phyloP scores from a whole-genome alignment of 345 rosid genomes.

The Viola odorata region DNA sequence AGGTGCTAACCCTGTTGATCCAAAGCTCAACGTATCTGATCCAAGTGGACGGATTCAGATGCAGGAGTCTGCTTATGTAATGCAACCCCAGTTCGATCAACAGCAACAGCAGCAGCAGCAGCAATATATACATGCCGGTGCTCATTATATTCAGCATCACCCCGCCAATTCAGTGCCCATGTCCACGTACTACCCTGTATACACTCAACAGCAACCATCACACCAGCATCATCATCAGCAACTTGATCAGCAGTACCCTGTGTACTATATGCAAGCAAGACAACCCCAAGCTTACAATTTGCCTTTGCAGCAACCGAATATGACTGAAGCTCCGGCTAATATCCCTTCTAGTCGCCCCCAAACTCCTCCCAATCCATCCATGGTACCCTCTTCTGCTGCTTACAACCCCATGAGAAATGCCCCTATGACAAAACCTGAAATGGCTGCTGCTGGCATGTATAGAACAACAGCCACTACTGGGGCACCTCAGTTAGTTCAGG shows the following conservation, averaged over 20 bases:
- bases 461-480: conserved; percentile 51
- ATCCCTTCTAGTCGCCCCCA: conserved; percentile 49
- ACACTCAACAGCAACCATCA: conserved; percentile 60
- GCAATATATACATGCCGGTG: conserved; percentile 61
- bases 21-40: conserved; percentile 55
- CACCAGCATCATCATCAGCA: conserved; percentile 56
- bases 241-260: conserved; percentile 76
- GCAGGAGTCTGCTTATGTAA: conserved; percentile 49
- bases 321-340: conserved; percentile 43
- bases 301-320: conserved; percentile 52
- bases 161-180: conserved; percentile 56
- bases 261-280: conserved; percentile 62
- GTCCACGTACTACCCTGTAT: conserved; percentile 61
- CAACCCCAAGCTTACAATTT: conserved; percentile 58
- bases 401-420: conserved; percentile 56
- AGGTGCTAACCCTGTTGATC: conserved; percentile 41
- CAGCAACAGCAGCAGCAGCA: conserved; percentile 46
- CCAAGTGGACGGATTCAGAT: conserved; percentile 42
- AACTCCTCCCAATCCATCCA: conserved; percentile 49
- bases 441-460: conserved; percentile 55
- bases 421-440: conserved; percentile 54
- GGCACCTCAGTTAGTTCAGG: conserved; percentile 57
- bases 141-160: conserved; percentile 71
- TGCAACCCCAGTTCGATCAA: conserved; percentile 57
- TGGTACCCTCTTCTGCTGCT: conserved; percentile 42